Evolutionary conservation across 306 rosid genomes (phyloP).

Genomic region (Acmispon strigosus): DNA sequence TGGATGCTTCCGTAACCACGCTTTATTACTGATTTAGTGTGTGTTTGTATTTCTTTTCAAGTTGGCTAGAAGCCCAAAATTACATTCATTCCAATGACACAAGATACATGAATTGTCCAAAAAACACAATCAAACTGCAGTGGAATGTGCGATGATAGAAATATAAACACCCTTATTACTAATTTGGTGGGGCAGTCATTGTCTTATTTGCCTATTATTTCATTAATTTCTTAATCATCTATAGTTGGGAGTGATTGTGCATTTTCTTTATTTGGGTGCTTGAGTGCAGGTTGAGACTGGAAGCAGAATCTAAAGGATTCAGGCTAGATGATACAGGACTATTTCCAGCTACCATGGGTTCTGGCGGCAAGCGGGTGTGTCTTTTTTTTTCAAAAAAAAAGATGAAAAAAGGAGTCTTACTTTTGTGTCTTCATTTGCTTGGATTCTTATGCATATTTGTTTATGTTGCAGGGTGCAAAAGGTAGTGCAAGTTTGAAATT

Average conservation of each 20-base stretch:
- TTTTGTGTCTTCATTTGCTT: neutral
- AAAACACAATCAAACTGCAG: no score
- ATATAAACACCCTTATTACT: no score
- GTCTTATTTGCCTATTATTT: neutral
- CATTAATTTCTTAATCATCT: neutral
- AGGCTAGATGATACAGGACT: constrained; percentile 87
- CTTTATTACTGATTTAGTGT: neutral
- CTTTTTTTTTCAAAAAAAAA: neutral
- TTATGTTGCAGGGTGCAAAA: constrained; percentile 57
- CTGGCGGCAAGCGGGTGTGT: constrained; percentile 63
- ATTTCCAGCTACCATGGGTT: constrained; percentile 63
- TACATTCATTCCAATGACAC: no score
- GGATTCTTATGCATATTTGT: neutral
- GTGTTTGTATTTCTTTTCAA: no score
- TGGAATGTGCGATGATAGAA: no score
- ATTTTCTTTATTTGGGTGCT: neutral
- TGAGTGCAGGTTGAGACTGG: constrained; percentile 67
- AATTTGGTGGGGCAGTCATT: neutral
- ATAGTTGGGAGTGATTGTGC: neutral
- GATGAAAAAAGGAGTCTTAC: neutral
- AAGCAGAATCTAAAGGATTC: constrained; percentile 88
- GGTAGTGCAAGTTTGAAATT: constrained; percentile 71
- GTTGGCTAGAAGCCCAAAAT: no score
- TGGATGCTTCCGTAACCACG: neutral
- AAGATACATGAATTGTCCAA: no score